phyloP scores from a whole-genome alignment of 164 flowering plant genomes.

The Berberis thunbergii region DNA sequence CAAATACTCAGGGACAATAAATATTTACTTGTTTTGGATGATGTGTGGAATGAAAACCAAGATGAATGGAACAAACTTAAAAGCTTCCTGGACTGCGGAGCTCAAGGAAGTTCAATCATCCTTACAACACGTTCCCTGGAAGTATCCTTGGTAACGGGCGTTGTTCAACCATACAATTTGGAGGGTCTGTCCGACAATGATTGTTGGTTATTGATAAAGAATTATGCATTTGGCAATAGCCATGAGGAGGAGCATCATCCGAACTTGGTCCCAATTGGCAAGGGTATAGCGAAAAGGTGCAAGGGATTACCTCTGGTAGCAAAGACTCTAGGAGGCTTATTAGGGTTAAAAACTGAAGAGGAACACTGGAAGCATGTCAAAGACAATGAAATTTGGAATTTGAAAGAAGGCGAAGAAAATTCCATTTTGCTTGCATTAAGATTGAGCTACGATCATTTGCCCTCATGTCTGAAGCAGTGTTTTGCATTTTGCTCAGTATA shows the following conservation, averaged over 20 bases:
- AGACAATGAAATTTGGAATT: too few relatives aligned
- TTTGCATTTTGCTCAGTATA: slow-evolving; percentile 12
- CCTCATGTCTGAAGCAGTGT: slow-evolving; percentile 12
- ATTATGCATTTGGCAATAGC: too few relatives aligned
- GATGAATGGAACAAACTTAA: slow-evolving; percentile 8
- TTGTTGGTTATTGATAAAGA: slow-evolving; percentile 12
- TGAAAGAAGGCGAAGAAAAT: slow-evolving; percentile 6
- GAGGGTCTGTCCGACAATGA: slow-evolving; percentile 4
- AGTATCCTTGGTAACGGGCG: slow-evolving; percentile 4
- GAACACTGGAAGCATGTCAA: too few relatives aligned
- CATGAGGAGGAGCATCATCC: too few relatives aligned
- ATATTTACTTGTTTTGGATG: slow-evolving; percentile 13
- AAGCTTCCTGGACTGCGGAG: slow-evolving; percentile 1
- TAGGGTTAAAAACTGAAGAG: too few relatives aligned
- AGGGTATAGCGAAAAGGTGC: not conserved
- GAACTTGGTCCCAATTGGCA: too few relatives aligned
- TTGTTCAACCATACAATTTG: not conserved
- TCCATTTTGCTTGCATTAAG: not conserved
- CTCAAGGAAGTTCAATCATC: slow-evolving; percentile 11
- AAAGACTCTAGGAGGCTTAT: too few relatives aligned
- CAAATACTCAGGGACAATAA: slow-evolving; percentile 1
- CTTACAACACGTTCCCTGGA: slow-evolving; percentile 7
- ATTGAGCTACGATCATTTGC: too few relatives aligned
- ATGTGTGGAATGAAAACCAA: slow-evolving; percentile 8
- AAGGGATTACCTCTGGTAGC: not conserved